Base-by-base conservation (phyloP, 345 rosid genomes). In the Populus nigra region DNA sequence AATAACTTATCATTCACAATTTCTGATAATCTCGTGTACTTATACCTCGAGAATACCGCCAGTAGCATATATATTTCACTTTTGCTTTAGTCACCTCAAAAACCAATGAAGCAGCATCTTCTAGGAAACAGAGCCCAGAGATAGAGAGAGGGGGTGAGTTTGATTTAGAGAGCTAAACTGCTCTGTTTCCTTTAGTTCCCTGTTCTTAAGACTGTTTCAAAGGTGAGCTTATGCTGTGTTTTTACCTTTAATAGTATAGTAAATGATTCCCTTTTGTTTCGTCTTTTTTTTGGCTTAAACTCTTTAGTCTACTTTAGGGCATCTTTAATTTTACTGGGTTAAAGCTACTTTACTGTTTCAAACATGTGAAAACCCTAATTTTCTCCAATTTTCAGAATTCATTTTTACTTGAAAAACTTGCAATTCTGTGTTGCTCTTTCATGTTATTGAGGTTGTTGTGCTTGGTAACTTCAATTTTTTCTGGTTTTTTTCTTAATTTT, bases 311-410 rank as follows among this genome's bases (percentile, higher is more conserved):
- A 23, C 78, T 82, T 79, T 72, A 29, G 9, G 53, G 68, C 77
- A 72, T 72, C 75, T 68, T 72, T 68, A 50, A 68, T 77, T 79
- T 78, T 62, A 50, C 72, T 69, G 63, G 73, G 72, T 57, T 77
- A 80, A 80, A 74, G 83, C 23, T 78, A 76, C 81, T 83, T 82
- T 85, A 80, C 84, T 76, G 73, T 68, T 78, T 70, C 57, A 65
- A 41, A 76, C 70, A 7, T 41, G 33, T 68, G 31, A 45, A 38
- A 82, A 71, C 81, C 82, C 82, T 74, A 74, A 67, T 70, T 76
- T 69, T 73, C 16, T 35, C 22, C n/a, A 15, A 15, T 23, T 35
- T 43, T 45, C 74, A 4, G 3, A n/a, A 10, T n/a, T 59, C 33
- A 8, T 43, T 73, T 66, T 22, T 16, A 38, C 22, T 25, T 13